These are phyloP conservation scores for Thermothelomyces thermophilus DNA, from an alignment of 2,329 filamentous ascomycete species.

Conservation along the genomic window DNA sequence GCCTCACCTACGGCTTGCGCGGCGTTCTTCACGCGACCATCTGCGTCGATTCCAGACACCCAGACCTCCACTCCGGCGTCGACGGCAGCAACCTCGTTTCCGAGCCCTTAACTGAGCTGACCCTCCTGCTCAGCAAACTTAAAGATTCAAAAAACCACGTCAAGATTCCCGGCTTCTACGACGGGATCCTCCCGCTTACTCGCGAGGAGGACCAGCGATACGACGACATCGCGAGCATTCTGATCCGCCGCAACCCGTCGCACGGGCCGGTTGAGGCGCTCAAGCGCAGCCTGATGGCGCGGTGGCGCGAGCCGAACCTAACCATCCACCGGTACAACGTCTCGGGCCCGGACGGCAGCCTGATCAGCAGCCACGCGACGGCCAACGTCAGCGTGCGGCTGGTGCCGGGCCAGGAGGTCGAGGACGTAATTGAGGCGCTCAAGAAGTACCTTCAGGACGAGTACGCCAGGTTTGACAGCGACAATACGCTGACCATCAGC, in stretches of 20 bases:
- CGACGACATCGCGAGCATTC: conserved; percentile 71
- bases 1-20: conserved; percentile 86
- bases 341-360: conserved; percentile 82
- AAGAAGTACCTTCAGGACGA: conserved; percentile 60
- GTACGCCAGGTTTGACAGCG: conserved; percentile 68
- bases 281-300: conserved; percentile 78
- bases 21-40: conserved; percentile 92
- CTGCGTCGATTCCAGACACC: conserved; percentile 75
- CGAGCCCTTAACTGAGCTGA: conserved; percentile 87
- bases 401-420: conserved; percentile 86
- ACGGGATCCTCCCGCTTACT: conserved; percentile 69
- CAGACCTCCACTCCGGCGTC: conserved; percentile 93
- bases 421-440: conserved; percentile 64
- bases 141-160: conserved; percentile 76
- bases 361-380: conserved; percentile 84
- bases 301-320: conserved; percentile 91
- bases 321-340: conserved; percentile 92
- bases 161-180: conserved; percentile 82
- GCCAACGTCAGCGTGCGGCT: conserved; percentile 85
- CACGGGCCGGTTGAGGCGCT: conserved; percentile 58
- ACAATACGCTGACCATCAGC: conserved; percentile 71
- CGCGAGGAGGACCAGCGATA: conserved; percentile 73
- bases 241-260: conserved; percentile 64
- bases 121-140: conserved; percentile 71
- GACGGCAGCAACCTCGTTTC: conserved; percentile 87